Conservation (phyloP, 345 rosid genomes). For the Rhodamnia argentea region DNA sequence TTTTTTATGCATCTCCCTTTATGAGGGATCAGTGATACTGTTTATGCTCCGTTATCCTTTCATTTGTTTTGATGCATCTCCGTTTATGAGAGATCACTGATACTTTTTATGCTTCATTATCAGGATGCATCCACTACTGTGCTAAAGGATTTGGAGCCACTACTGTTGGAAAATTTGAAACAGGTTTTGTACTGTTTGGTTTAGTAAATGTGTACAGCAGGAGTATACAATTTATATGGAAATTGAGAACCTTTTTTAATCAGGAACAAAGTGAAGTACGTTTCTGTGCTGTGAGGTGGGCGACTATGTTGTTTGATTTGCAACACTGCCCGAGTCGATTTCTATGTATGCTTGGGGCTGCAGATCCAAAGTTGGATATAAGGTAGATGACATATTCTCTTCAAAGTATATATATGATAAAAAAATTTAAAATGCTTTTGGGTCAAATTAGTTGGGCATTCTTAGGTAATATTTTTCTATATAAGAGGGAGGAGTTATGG, state of each 20-base stretch:
- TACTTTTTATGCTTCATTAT: background rate
- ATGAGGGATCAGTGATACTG: no score
- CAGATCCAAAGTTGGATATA: constrained; percentile 82
- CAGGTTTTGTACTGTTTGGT: constrained; percentile 27
- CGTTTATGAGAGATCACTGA: background rate
- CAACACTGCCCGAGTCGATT: constrained; percentile 91
- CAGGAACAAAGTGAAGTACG: constrained; percentile 96
- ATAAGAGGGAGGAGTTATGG: background rate
- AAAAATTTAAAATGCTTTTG: background rate
- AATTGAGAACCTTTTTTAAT: constrained; percentile 6
- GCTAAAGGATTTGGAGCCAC: constrained; percentile 62
- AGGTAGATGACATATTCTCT: constrained; percentile 31
- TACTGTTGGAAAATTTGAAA: constrained; percentile 58
- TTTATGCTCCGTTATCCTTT: no score
- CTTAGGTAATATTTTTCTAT: background rate
- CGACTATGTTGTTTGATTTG: constrained; percentile 63
- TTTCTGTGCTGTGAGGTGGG: constrained; percentile 91
- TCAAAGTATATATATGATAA: background rate
- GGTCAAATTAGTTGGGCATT: background rate
- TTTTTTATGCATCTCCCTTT: no score
- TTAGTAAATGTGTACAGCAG: background rate
- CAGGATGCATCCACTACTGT: constrained; percentile 65
- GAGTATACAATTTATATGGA: background rate
- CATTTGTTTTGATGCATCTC: background rate
- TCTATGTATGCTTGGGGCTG: constrained; percentile 84